Evolutionary conservation across 148 eudicot species (phyloP), one percentile per base, ranked within the genome.

Genomic region (Rhododendron henanense): DNA sequence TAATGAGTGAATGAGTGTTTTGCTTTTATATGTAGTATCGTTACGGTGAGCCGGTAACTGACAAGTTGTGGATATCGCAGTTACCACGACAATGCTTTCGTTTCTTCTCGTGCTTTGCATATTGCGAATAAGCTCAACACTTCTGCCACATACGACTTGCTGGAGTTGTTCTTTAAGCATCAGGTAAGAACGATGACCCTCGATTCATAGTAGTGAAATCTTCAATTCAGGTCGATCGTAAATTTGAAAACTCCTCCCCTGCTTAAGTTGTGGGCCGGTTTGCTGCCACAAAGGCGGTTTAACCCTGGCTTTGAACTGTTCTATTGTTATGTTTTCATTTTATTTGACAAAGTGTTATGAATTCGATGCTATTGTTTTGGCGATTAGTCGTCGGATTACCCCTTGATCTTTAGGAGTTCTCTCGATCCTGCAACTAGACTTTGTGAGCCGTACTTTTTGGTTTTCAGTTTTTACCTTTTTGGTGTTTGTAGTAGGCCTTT

Each of bases 101-200:
- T 87, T 83, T 89, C 93, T 41, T 96, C 99, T 45, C 95, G 96
- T 8, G 97, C 98, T 33, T 81, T 96, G 88, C 97, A 96, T 87
- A 93, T 95, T 61, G 91, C 88, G 6, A 88, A 94, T 80, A 91
- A 86, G 85, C 74, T 94, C 37, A 95, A 96, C 77, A 14, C 85
- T 69, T 92, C 97, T 23, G 93, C 94, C 35, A 96, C 99, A 3
- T 94, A 93, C 78, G 88, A 89, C 69, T 86, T 96, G 85, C 77
- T 94, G 92, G 97, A 95, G 84, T 85, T 87, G 78, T 95, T 96
- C 89, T 96, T 94, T 86, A 53, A 89, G 82, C 84, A 85, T 47
- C 99, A 96, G 94, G 99, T 94, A 50, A 79, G 83, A 59, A 59
- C n/a, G 10, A 59, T 19, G 19, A 19, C n/a, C 65, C 65, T 19